Percentiles rank a stretch among this genome's conserved stretches.
These are phyloP conservation scores for Fusarium burgessii DNA, from an alignment of 2,329 filamentous ascomycete species.

Conservation along the genomic window DNA sequence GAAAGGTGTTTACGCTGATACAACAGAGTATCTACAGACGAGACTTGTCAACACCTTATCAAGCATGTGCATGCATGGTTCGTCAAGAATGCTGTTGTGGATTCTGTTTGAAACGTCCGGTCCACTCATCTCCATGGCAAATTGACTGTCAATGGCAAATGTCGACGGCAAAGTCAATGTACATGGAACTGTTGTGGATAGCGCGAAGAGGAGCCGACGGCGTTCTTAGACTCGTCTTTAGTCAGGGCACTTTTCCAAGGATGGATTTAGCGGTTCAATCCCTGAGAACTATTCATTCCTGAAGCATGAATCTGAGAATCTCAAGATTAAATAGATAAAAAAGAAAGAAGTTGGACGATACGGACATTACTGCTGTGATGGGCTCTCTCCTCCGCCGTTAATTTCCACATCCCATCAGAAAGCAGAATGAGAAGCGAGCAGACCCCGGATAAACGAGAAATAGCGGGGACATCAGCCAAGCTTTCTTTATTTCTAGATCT, in stretches of 20 bases:
- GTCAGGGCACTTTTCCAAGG: constrained; percentile 23
- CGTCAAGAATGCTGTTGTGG: background rate
- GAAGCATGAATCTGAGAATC: constrained; percentile 2
- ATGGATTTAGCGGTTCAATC: background rate
- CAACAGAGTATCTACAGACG: background rate
- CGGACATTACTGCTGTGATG: constrained; percentile 23
- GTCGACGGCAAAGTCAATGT: constrained; percentile 10
- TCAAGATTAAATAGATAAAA: background rate
- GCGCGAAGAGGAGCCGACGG: background rate
- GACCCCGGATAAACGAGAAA: constrained; percentile 13
- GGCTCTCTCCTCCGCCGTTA: constrained; percentile 32
- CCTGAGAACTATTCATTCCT: background rate
- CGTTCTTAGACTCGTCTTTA: constrained; percentile 11
- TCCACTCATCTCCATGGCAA: constrained; percentile 13
- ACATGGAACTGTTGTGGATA: constrained; percentile 18
- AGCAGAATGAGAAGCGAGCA: constrained; percentile 10
- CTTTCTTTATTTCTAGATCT: constrained; percentile 35
- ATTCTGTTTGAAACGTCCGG: constrained; percentile 17
- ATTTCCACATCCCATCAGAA: constrained; percentile 19
- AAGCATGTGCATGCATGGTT: background rate
- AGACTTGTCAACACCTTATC: background rate
- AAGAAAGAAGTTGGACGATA: background rate
- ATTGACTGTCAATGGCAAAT: background rate
- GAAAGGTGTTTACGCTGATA: background rate
- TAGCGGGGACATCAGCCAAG: constrained; percentile 25